phyloP scores from a whole-genome alignment of 2,329 filamentous ascomycete genomes.

The Botryosphaeria dothidea region DNA sequence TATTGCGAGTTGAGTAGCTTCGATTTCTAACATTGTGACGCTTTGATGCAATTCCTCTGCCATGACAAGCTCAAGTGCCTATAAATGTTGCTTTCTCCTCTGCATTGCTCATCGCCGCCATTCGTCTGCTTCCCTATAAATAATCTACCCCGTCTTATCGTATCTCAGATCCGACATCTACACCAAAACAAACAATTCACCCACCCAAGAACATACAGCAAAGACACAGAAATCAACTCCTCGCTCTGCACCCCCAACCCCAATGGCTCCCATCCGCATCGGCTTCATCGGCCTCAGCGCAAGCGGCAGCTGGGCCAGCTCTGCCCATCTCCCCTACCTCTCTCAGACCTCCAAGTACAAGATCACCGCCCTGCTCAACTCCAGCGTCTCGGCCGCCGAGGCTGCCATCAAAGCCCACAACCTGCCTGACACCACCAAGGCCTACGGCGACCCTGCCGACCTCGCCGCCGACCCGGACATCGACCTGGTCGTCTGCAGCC shows the following conservation, averaged over 20 bases:
- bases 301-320: slow-evolving; percentile 38
- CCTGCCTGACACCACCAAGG: slow-evolving; percentile 41
- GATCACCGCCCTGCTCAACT: slow-evolving; percentile 54
- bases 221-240: neutral
- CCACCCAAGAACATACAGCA: too few species aligned
- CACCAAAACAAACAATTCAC: too few species aligned
- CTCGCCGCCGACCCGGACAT: slow-evolving; percentile 50
- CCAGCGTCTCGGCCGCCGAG: slow-evolving; percentile 43
- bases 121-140: neutral
- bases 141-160: too few species aligned
- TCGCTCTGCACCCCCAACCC: neutral
- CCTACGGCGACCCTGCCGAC: slow-evolving; percentile 45
- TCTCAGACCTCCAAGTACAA: slow-evolving; percentile 41
- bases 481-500: slow-evolving; percentile 50
- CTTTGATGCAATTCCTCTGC: slow-evolving; percentile 1
- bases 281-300: slow-evolving; percentile 37
- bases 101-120: neutral
- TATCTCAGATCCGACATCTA: too few species aligned
- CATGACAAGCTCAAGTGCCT: neutral
- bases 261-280: slow-evolving; percentile 32
- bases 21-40: neutral
- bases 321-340: slow-evolving; percentile 42
- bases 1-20: neutral
- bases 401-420: slow-evolving; percentile 44
- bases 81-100: neutral